Evolutionary conservation across 331 rosid species (phyloP).

Genomic region (Quercus phellos): DNA sequence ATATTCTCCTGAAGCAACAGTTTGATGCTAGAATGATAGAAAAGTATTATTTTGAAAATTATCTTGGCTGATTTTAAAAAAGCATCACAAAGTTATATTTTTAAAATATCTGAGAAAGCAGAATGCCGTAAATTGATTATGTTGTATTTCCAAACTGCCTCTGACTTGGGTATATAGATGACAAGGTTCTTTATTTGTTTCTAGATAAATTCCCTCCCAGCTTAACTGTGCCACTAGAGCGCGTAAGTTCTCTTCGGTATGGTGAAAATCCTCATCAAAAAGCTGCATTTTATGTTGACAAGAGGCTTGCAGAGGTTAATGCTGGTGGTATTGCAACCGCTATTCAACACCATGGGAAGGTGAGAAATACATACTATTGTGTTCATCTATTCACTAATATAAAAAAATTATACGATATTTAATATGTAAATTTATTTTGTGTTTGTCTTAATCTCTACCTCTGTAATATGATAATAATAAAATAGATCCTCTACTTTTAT

Average conservation of each 20-base stretch:
- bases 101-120: not conserved
- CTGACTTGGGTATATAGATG: slow-evolving; percentile 2
- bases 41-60: not conserved
- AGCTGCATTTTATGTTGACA: slow-evolving; percentile 83
- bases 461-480: no score
- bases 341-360: slow-evolving; percentile 91
- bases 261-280: slow-evolving; percentile 98
- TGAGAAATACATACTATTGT: slow-evolving; percentile 15
- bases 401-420: not conserved
- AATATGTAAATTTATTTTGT: not conserved
- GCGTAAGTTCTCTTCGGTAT: slow-evolving; percentile 69
- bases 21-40: not conserved
- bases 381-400: not conserved
- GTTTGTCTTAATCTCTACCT: not conserved
- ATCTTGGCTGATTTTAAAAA: not conserved
- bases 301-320: slow-evolving; percentile 71
- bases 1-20: not conserved
- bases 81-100: not conserved
- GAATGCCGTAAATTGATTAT: not conserved
- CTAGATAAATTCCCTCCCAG: slow-evolving; percentile 83
- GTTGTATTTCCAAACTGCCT: not conserved
- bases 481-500: not conserved
- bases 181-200: slow-evolving; percentile 17
- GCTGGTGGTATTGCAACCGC: slow-evolving; percentile 95
- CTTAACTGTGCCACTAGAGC: slow-evolving; percentile 64